Percentiles rank a stretch among this genome's conserved stretches.
Evolutionary conservation across 257 asterid species (phyloP).

Genomic region (Henckelia pumila): DNA sequence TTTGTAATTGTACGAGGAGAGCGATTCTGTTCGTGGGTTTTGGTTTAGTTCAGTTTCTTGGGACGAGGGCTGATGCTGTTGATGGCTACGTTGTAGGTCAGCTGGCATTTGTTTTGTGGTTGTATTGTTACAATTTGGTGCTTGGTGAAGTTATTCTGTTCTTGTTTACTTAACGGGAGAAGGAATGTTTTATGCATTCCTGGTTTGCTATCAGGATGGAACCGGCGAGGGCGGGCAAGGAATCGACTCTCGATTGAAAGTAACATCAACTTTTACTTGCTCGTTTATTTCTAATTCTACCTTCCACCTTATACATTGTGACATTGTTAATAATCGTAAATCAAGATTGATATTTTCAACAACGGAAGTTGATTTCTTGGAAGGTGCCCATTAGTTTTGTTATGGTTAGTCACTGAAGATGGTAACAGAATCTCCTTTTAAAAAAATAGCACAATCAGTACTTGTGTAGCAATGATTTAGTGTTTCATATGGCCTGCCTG

Average conservation of each 20-base stretch:
- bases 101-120: conserved; percentile 6
- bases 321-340: neutral
- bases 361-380: conserved; percentile 8
- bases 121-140: neutral
- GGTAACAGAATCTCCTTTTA: conserved; percentile 2
- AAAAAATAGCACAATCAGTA: neutral
- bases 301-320: neutral
- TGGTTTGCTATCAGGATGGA: neutral
- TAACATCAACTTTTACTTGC: neutral
- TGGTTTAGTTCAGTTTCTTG: conserved; percentile 51
- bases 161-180: neutral
- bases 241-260: neutral
- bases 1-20: conserved; percentile 45
- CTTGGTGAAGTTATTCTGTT: neutral
- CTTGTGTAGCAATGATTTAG: neutral
- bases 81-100: conserved; percentile 44
- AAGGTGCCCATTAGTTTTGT: conserved; percentile 3
- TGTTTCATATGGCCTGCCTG: conserved; percentile 9
- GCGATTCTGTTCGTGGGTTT: conserved; percentile 54
- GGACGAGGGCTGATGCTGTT: conserved; percentile 37
- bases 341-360: conserved; percentile 11
- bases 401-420: neutral
- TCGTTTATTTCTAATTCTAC: neutral
- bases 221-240: neutral
- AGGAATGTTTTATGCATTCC: neutral